Evolutionary conservation across 176 grass and related monocot genomes (phyloP), one percentile per base, ranked within the genome.

Genomic region (Oryza officinalis): DNA sequence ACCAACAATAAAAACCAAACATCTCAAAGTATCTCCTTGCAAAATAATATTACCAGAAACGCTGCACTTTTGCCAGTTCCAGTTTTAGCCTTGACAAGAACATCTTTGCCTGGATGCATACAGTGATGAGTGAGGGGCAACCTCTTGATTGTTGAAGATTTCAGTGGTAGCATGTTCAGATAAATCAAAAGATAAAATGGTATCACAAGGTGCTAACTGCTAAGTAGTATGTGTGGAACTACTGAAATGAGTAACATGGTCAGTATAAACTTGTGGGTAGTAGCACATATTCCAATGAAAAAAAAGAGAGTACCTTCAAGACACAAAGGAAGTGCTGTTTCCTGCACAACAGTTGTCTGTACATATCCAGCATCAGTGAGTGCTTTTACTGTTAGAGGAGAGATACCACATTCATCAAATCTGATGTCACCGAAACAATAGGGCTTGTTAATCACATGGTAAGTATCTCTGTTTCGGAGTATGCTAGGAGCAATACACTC

Each of bases 41-140:
- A 65, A 80, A 80, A 66, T 49, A 63, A 41, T 77, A 72, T 79
- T 95, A 98, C 95, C 96, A 98, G 89, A 95, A 98, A 98, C 75
- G 96, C 87, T 64, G 84, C 85, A 88, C 81, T 98, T 88, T 98
- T 98, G 66, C 96, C 91, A 3, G 92, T 93, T 84, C 93, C 96
- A 26, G 96, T 91, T 98, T 88, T 98, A 71, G 96, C 87, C 89
- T 98, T 98, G 81, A 98, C 85, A 77, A 98, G 86, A 71, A 86
- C 89, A 88, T 98, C 96, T 90, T 95, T 92, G 88, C 96, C 96
- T 98, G 89, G 43, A 17, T 33, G 47, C 45, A 74, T 28, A 86
- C 49, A 69, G 0, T 35, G 20, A 27, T 18, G 69, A 82, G 67
- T 74, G 2, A 75, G 20, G 20, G 57, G 9, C 17, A 35, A 86